phyloP scores from a whole-genome alignment of 2,329 filamentous ascomycete species.

The Fusarium sp. region DNA sequence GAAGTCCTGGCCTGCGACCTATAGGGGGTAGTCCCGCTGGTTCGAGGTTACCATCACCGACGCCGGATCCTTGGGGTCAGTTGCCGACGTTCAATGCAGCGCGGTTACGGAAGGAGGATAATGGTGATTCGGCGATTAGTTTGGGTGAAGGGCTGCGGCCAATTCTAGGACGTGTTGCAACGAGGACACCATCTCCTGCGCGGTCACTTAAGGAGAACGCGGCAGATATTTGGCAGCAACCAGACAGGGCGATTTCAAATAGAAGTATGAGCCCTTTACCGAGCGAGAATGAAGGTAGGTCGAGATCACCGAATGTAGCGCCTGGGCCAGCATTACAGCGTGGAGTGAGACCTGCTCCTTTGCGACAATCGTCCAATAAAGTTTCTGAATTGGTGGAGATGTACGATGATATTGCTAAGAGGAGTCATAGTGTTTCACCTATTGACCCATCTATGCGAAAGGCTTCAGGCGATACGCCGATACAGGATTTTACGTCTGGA shows the following conservation, averaged over 20 bases:
- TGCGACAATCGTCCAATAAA: conserved; percentile 55
- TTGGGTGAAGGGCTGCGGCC: conserved; percentile 43
- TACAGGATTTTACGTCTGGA: conserved; percentile 16
- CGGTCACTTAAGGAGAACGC: conserved; percentile 28
- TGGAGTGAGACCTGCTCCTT: conserved; percentile 18
- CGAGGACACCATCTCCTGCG: conserved; percentile 30
- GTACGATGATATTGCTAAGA: conserved; percentile 61
- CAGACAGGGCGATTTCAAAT: conserved; percentile 17
- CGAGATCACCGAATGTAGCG: conserved; percentile 38
- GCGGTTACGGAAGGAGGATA: conserved; percentile 37
- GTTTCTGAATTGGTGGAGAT: conserved; percentile 65
- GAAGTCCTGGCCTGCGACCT: conserved; percentile 52
- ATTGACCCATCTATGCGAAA: conserved; percentile 39
- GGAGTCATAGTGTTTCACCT: conserved; percentile 40
- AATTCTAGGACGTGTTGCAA: conserved; percentile 16
- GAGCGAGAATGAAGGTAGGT: conserved; percentile 27
- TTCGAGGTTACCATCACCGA: conserved; percentile 49
- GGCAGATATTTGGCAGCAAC: conserved; percentile 40
- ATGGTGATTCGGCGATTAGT: conserved; percentile 51
- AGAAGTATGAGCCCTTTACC: conserved; percentile 27
- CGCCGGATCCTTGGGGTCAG: conserved; percentile 47
- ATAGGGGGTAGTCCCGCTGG: conserved; percentile 43
- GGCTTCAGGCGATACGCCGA: conserved; percentile 9
- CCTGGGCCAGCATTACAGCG: conserved; percentile 37
- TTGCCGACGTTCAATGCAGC: conserved; percentile 37